Evolutionary conservation across 768 basidiomycete species (phyloP).

Genomic region (Trametes elegans): DNA sequence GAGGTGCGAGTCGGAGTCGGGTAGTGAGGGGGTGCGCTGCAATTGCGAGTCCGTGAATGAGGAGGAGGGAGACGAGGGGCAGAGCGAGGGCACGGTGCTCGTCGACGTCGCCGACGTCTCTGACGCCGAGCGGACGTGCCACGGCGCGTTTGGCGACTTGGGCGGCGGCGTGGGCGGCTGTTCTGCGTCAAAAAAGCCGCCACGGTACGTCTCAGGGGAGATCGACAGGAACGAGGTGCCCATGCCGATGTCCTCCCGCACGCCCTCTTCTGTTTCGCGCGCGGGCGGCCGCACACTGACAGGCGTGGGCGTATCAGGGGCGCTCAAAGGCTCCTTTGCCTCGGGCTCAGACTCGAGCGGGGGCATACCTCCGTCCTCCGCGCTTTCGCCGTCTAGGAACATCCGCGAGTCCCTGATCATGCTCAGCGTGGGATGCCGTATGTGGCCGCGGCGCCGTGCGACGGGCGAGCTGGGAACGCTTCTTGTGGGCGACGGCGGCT

Average conservation of each 20-base stretch:
- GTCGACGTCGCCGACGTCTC: conserved; percentile 6
- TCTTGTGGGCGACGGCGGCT: conserved; percentile 3
- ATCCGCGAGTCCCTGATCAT: conserved; percentile 26
- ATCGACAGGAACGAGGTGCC: conserved; percentile 11
- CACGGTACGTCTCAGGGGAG: conserved; percentile 1
- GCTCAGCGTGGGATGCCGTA: conserved; percentile 22
- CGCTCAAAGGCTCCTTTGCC: conserved; percentile 7
- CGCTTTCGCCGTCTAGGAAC: conserved; percentile 16
- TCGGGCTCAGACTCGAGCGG: neutral
- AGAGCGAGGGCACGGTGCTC: conserved; percentile 12
- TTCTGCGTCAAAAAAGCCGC: neutral
- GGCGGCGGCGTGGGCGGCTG: conserved; percentile 14
- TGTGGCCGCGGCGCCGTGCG: conserved; percentile 15
- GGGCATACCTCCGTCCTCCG: conserved; percentile 6
- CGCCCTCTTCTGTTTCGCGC: neutral
- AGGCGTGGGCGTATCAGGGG: conserved; percentile 3
- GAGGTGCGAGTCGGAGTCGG: neutral
- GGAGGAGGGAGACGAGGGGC: conserved; percentile 13
- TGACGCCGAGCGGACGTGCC: conserved; percentile 11
- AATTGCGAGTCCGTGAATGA: conserved; percentile 7
- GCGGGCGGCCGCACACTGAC: neutral
- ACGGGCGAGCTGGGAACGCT: conserved; percentile 15
- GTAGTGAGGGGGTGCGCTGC: conserved; percentile 2
- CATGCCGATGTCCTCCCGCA: neutral
- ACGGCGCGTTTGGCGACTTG: conserved; percentile 2